Evolutionary conservation across 2,329 filamentous ascomycete genomes (phyloP), one percentile per base, ranked within the genome.

Genomic region (Phyllosticta citribraziliensis): DNA sequence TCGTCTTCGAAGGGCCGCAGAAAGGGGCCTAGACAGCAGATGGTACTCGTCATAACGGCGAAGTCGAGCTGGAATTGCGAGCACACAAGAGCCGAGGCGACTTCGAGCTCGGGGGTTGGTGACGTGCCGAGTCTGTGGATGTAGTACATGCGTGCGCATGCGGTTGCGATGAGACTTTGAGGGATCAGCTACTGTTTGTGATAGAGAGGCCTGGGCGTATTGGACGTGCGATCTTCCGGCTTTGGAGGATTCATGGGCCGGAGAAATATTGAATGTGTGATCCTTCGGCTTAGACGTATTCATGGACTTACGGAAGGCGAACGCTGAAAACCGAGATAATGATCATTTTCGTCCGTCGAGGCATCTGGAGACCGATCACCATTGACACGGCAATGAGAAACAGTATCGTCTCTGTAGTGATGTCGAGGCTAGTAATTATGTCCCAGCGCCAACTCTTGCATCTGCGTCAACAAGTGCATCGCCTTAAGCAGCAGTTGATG

Each of bases 51-150:
- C 63, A 73, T 72, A 33, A 72, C 70, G 3, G 70, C 70, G 50
- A 71, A 73, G n/a, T 69, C 67, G 63, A 72, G 68, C n/a, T 73
- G 69, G 67, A 69, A 72, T 52, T 72, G 69, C 24, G 68, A 70
- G 9, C 67, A 66, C 2, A 73, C 65, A n/a, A 69, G 24, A 14
- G 69, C 69, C 55, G 67, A 69, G 47, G 64, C 61, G 35, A 61
- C 62, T 6, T 58, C 55, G 55, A 70, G 69, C 64, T 5, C 50
- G 55, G 51, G 64, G 61, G 56, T 53, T 9, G 60, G 57, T 10
- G 65, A 65, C 14, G 64, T 25, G 27, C 63, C 64, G 6, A 72
- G 63, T 12, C 10, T 3, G 50, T 50, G 54, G 55, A 61, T 57
- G 61, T 69, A 72, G 58, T 68, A 58, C 14, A 72, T 65, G 40